Conservation (phyloP, 768 basidiomycete species). For the Sistotremastrum niveocremeum region DNA sequence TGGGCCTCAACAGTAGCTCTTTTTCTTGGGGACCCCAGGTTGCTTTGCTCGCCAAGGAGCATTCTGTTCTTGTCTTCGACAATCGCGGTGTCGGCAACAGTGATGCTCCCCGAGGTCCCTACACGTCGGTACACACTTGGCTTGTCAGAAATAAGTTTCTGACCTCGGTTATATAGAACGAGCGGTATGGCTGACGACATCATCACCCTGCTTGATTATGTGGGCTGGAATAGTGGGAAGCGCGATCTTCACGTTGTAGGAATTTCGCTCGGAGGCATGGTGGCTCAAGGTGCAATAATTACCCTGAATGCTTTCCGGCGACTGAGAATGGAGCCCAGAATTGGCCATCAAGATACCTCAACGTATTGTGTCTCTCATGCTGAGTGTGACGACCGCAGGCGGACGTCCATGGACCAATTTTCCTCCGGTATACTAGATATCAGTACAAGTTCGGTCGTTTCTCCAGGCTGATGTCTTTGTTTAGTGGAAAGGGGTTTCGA, state of each 20-base stretch:
- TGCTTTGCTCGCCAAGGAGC: slow-evolving; percentile 9
- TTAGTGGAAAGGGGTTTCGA: slow-evolving; percentile 9
- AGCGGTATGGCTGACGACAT: slow-evolving; percentile 68
- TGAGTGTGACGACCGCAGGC: slow-evolving; percentile 61
- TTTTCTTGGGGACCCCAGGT: slow-evolving; percentile 59
- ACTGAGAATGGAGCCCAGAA: slow-evolving; percentile 30
- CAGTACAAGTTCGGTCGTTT: background rate
- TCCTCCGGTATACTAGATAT: slow-evolving; percentile 37
- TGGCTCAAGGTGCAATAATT: slow-evolving; percentile 44
- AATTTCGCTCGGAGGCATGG: slow-evolving; percentile 73
- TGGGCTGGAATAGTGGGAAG: slow-evolving; percentile 50
- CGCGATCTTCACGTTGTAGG: slow-evolving; percentile 60
- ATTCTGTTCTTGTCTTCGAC: slow-evolving; percentile 63
- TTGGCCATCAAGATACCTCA: slow-evolving; percentile 52
- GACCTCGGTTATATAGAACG: slow-evolving; percentile 29
- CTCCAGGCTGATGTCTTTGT: background rate
- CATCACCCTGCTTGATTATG: slow-evolving; percentile 48
- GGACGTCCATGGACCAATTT: slow-evolving; percentile 42
- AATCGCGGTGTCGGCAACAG: slow-evolving; percentile 77
- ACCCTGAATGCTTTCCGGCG: background rate
- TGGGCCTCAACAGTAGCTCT: slow-evolving; percentile 58
- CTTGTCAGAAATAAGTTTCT: background rate
- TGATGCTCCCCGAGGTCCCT: slow-evolving; percentile 56
- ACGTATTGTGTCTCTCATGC: slow-evolving; percentile 50
- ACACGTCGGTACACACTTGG: slow-evolving; percentile 42